Conservation (phyloP, 2,329 filamentous ascomycete species). For the Periconia sp. region DNA sequence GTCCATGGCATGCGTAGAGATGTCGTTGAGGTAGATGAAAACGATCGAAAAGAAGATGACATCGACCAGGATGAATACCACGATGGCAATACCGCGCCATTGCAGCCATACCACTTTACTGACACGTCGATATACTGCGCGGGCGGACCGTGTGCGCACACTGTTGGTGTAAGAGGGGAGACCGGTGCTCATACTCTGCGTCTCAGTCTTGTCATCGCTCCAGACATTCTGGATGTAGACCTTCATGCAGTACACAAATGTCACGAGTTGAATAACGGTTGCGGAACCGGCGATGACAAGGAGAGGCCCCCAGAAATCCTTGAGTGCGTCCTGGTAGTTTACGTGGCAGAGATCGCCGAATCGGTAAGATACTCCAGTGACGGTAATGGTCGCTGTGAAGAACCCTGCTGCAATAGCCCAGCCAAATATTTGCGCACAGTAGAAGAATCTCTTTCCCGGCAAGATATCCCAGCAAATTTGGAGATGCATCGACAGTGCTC, state of each 20-base stretch:
- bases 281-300: slow-evolving; percentile 76
- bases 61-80: slow-evolving; percentile 85
- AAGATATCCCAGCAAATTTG: slow-evolving; percentile 98
- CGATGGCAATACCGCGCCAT: slow-evolving; percentile 90
- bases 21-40: slow-evolving; percentile 77
- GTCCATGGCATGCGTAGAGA: slow-evolving; percentile 60
- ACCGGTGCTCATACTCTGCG: slow-evolving; percentile 59
- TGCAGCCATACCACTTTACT: slow-evolving; percentile 86
- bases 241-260: slow-evolving; percentile 84
- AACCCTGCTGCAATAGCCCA: slow-evolving; percentile 82
- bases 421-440: slow-evolving; percentile 74
- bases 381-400: slow-evolving; percentile 72
- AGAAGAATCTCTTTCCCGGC: slow-evolving; percentile 87
- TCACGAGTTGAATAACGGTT: slow-evolving; percentile 78
- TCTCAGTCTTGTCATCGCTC: slow-evolving; percentile 70
- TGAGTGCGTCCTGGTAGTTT: slow-evolving; percentile 82
- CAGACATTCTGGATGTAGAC: slow-evolving; percentile 83
- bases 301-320: slow-evolving; percentile 87
- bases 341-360: slow-evolving; percentile 93
- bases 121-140: slow-evolving; percentile 85
- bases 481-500: slow-evolving; percentile 87
- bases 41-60: slow-evolving; percentile 92
- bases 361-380: slow-evolving; percentile 92
- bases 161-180: slow-evolving; percentile 71
- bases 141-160: slow-evolving; percentile 75